Evolutionary conservation across 1,139 yeast species (phyloP).

Genomic region (Suzukiozyma palmioleophila): DNA sequence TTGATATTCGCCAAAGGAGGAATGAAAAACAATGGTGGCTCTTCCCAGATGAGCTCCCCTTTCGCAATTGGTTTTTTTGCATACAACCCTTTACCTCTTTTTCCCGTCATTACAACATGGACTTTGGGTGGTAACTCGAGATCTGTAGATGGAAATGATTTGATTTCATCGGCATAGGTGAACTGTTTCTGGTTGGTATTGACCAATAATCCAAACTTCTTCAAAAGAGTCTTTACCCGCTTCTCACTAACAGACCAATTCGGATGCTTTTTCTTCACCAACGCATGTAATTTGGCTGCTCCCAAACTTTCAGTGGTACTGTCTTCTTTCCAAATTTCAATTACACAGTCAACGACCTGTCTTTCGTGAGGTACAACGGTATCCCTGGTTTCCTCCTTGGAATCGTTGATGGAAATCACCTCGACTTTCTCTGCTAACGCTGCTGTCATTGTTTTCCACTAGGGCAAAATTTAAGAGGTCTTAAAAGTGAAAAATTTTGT

Average conservation of each 20-base stretch:
- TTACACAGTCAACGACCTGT: constrained; percentile 58
- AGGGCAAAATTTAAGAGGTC: not conserved
- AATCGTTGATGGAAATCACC: constrained; percentile 32
- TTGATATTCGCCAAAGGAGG: constrained; percentile 70
- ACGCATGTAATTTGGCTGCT: constrained; percentile 47
- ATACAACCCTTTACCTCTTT: constrained; percentile 48
- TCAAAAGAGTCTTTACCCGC: constrained; percentile 49
- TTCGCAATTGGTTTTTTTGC: constrained; percentile 41
- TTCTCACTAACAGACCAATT: constrained; percentile 63
- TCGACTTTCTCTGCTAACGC: constrained; percentile 17
- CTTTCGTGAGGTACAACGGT: constrained; percentile 56
- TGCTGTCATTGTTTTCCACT: constrained; percentile 5
- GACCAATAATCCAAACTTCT: constrained; percentile 48
- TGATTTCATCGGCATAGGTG: constrained; percentile 51
- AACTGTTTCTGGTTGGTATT: constrained; percentile 29
- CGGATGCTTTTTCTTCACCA: constrained; percentile 49
- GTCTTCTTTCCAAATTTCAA: constrained; percentile 65
- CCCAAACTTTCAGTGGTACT: constrained; percentile 60
- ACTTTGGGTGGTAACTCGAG: constrained; percentile 45
- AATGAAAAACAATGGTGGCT: constrained; percentile 58
- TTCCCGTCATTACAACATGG: constrained; percentile 38
- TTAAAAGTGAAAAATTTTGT: constrained; percentile 1
- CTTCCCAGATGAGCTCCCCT: constrained; percentile 57
- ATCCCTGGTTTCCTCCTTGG: constrained; percentile 20
- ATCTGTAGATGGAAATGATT: constrained; percentile 49